phyloP scores from a whole-genome alignment of 768 basidiomycete species.

The Hericium erinaceus region DNA sequence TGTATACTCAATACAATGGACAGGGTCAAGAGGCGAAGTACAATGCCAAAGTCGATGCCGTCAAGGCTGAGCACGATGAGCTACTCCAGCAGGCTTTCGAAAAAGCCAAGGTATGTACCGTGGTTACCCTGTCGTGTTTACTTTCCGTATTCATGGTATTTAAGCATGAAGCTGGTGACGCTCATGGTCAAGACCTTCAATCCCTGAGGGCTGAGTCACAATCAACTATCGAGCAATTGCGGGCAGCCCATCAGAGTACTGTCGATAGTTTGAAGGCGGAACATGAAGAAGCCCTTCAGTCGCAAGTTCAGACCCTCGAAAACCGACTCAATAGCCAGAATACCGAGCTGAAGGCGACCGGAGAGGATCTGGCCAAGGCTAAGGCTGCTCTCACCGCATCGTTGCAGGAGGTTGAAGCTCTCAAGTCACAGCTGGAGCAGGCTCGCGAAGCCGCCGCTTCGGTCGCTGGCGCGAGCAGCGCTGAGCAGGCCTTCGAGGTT shows the following conservation, averaged over 20 bases:
- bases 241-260: conserved; percentile 47
- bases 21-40: conserved; percentile 68
- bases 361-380: conserved; percentile 73
- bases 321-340: conserved; percentile 54
- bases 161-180: conserved; percentile 62
- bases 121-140: not conserved
- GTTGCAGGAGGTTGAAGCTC: conserved; percentile 42
- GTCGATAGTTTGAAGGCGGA: conserved; percentile 56
- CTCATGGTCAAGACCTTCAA: conserved; percentile 64
- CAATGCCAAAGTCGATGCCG: conserved; percentile 50
- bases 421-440: conserved; percentile 59
- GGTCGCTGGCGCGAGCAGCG: conserved; percentile 21
- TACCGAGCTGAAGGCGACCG: conserved; percentile 75
- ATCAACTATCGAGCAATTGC: conserved; percentile 60
- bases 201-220: conserved; percentile 57
- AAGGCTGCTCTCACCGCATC: conserved; percentile 49
- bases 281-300: conserved; percentile 51
- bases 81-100: conserved; percentile 64
- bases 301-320: conserved; percentile 44
- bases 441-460: conserved; percentile 39
- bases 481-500: conserved; percentile 46
- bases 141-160: conserved; percentile 8
- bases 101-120: conserved; percentile 56
- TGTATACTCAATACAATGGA: not conserved
- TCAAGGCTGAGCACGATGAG: conserved; percentile 54